Conservation (phyloP, 352 stramenopile species). For the Nothophytophthora sp. region DNA sequence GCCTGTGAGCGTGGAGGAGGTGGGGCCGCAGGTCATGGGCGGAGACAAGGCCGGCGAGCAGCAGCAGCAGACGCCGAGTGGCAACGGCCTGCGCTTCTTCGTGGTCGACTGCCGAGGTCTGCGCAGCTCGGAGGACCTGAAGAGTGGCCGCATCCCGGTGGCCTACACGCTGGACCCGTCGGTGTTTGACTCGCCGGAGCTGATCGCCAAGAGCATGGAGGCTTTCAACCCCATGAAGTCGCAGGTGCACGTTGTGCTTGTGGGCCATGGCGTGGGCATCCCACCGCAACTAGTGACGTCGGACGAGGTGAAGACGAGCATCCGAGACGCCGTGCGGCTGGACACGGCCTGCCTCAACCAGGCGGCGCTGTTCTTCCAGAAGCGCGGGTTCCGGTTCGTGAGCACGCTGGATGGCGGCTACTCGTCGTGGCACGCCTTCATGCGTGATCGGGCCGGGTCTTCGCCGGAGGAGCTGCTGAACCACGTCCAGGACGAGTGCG, state of each 20-base stretch:
- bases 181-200: conserved; percentile 77
- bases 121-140: conserved; percentile 76
- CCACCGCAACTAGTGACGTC: conserved; percentile 57
- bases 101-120: conserved; percentile 76
- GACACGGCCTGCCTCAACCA: conserved; percentile 76
- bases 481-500: conserved; percentile 65
- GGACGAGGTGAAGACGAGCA: conserved; percentile 70
- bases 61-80: conserved; percentile 11
- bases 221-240: conserved; percentile 76
- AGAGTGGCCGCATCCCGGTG: conserved; percentile 75
- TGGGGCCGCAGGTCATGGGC: conserved; percentile 66
- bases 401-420: conserved; percentile 77
- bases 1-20: conserved; percentile 68
- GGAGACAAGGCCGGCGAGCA: conserved; percentile 41
- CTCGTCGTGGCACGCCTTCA: conserved; percentile 83
- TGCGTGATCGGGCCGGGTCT: conserved; percentile 58
- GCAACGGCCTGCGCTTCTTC: conserved; percentile 56
- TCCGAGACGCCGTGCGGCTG: conserved; percentile 71
- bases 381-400: conserved; percentile 81
- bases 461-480: conserved; percentile 72
- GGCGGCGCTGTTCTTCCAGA: conserved; percentile 82
- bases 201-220: conserved; percentile 73
- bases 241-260: conserved; percentile 73
- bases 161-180: conserved; percentile 78
- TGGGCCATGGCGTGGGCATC: conserved; percentile 72